These are phyloP conservation scores for Penicillium hordei DNA, from an alignment of 2,329 filamentous ascomycete species.

Conservation along the genomic window DNA sequence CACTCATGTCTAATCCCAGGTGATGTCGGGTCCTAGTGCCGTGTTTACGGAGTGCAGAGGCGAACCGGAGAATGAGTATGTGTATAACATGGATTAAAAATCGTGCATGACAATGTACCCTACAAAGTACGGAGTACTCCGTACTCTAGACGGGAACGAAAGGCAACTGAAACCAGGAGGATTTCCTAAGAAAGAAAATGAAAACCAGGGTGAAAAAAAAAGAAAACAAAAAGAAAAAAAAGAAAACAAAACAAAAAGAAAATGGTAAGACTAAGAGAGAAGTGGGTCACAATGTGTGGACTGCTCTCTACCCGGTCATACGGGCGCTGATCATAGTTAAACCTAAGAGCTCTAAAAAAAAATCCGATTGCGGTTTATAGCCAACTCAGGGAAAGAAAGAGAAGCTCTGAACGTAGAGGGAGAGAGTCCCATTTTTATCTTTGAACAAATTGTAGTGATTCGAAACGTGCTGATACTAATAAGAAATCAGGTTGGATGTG, in stretches of 20 bases:
- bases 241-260: background rate
- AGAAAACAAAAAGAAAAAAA: background rate
- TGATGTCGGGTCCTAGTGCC: background rate
- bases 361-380: background rate
- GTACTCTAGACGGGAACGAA: background rate
- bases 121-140: too few relatives aligned
- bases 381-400: background rate
- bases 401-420: background rate
- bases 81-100: too few relatives aligned
- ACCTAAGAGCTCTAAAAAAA: conserved; percentile 3
- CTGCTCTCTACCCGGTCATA: conserved; percentile 5
- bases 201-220: background rate
- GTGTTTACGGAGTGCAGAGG: background rate
- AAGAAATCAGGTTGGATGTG: conserved; percentile 2
- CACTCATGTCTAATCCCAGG: background rate
- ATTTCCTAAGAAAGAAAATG: conserved; percentile 1
- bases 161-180: conserved; percentile 8
- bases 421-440: conserved; percentile 15
- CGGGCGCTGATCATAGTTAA: conserved; percentile 16
- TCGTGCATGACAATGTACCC: background rate
- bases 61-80: too few relatives aligned
- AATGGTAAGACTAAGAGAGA: background rate
- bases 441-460: conserved; percentile 1
- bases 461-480: conserved; percentile 17
- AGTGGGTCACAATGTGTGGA: conserved; percentile 4